phyloP scores from a whole-genome alignment of 2,329 filamentous ascomycete genomes.

The Scleromitrula shiraiana region DNA sequence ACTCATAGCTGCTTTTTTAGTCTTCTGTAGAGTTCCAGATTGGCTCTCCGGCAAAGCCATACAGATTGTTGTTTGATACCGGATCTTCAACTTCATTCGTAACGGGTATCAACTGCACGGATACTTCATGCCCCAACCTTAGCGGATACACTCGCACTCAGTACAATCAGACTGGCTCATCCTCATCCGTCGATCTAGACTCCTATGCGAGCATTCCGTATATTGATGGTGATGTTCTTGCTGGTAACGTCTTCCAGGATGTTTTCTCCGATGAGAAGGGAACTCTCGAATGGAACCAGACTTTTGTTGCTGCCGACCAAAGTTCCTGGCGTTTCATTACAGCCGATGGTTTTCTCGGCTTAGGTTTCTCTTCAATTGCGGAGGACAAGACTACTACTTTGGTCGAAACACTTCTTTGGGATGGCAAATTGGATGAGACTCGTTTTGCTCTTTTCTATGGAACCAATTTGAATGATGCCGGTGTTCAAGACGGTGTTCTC shows the following conservation, averaged over 20 bases:
- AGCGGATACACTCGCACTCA: neutral
- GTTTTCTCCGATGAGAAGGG: neutral
- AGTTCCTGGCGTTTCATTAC: neutral
- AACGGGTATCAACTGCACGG: neutral
- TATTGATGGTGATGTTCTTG: neutral
- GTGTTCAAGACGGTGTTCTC: neutral
- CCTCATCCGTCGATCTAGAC: neutral
- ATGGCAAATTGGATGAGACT: neutral
- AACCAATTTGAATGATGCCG: neutral
- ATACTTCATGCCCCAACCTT: neutral
- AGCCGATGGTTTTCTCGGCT: neutral
- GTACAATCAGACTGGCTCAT: neutral
- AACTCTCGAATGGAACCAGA: constrained; percentile 1
- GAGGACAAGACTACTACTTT: neutral
- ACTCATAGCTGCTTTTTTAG: neutral
- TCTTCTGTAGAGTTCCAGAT: neutral
- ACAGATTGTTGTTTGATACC: constrained; percentile 1
- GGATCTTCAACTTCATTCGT: constrained; percentile 1
- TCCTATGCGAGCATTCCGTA: neutral
- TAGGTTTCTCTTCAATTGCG: constrained; percentile 3
- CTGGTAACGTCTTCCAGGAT: neutral
- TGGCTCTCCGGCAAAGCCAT: constrained; percentile 1
- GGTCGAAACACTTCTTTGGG: constrained; percentile 4
- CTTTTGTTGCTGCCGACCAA: neutral
- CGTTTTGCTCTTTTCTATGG: constrained; percentile 6